A percentile compares a stretch with the other conserved stretches of the same genome.
phyloP scores from a whole-genome alignment of 495 filamentous ascomycete genomes.

The Penicillium pulvis region DNA sequence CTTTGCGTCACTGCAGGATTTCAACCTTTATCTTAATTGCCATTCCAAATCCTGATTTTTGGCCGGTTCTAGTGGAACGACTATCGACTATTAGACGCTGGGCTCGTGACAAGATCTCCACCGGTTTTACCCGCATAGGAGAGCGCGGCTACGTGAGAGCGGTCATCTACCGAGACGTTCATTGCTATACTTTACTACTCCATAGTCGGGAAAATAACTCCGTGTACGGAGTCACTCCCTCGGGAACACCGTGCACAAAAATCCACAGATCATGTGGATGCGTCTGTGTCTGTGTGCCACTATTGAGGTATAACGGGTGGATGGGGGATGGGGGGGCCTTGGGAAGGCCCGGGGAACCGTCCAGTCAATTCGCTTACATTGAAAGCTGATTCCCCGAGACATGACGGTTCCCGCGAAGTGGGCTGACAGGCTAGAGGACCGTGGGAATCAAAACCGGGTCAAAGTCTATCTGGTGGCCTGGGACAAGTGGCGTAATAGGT shows the following conservation, averaged over 20 bases:
- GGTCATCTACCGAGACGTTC: not conserved
- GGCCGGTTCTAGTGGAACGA: not conserved
- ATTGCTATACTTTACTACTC: too few species aligned
- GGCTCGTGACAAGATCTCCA: not conserved
- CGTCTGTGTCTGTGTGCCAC: not conserved
- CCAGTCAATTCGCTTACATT: constrained; percentile 10
- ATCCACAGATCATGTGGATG: not conserved
- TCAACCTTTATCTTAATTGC: too few species aligned
- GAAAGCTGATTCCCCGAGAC: not conserved
- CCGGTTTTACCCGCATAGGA: constrained; percentile 20
- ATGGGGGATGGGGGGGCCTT: not conserved
- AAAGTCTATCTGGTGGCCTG: constrained; percentile 19
- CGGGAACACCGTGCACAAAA: too few species aligned
- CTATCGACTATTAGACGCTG: constrained; percentile 4
- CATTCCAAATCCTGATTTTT: too few species aligned
- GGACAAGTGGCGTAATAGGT: constrained; percentile 7
- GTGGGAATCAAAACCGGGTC: constrained; percentile 9
- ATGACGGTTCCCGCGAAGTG: not conserved
- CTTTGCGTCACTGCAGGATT: constrained; percentile 4
- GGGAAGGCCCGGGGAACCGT: not conserved
- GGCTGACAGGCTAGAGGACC: constrained; percentile 12
- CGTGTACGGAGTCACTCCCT: too few species aligned
- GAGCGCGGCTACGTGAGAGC: not conserved
- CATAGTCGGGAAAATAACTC: too few species aligned
- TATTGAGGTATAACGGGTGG: not conserved